Evolutionary conservation across 805 yeast species (phyloP), one percentile per base, ranked within the genome.

Genomic region (Wickerhamiella spandovensis): DNA sequence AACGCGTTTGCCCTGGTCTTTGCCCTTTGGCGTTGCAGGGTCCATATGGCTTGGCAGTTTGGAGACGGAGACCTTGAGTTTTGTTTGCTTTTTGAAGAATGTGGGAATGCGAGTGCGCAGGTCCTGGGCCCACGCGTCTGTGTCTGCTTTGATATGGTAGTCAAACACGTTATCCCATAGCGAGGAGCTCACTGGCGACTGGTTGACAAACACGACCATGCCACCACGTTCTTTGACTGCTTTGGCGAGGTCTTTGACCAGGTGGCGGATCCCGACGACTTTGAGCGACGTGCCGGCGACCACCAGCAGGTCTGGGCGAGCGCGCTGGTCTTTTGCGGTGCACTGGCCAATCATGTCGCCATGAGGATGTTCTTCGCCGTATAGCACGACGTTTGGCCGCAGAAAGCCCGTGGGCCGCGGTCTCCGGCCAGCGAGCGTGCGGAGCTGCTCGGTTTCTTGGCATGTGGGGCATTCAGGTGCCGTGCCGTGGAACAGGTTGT

Each of bases 351-450:
- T 78, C n/a, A 72, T 67, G 53, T 86, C 95, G 5, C 88, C 79
- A 54, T 79, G 78, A 1, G 96, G 96, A 65, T 90, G 97, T 59
- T 88, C 81, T 62, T 90, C 97, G 1, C 97, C 97, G 64, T 90
- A 90, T 21, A 90, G 71, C 1, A 90, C 95, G 51, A 90, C 88
- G 59, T 83, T 83, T 5, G 98, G 98, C 51, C 96, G 73, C 43
- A 92, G 67, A 23, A 78, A 66, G 0, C 98, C 98, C 5, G 82
- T 76, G 0, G 85, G 82, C 1, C 84, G 78, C 8, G 76, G 63
- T 50, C 98, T 67, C 64, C 88, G 88, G 3, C 97, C 97, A 17
- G 71, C 65, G 51, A 69, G 71, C 13, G 74, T 67, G 45, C 95
- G 70, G 46, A 75, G 75, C 49, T 74, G 69, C 53, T 75, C 80